Evolutionary conservation across 1,284 basidiomycete species (phyloP), one percentile per base, ranked within the genome.

Genomic region (Athelia sp.): DNA sequence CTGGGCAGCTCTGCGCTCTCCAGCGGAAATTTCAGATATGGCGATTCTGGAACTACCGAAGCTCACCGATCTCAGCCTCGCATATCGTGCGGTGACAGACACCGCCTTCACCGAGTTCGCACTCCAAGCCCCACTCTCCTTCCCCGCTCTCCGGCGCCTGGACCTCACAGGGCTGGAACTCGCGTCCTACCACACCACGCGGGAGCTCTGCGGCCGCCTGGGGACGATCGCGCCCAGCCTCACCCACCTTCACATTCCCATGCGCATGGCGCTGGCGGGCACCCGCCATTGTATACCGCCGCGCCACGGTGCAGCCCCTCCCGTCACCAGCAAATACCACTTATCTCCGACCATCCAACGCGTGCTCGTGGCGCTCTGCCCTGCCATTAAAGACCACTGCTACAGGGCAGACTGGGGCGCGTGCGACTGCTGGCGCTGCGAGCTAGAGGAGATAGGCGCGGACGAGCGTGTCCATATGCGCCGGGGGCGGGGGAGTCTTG

Each of bases 81-180:
- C 15, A n/a, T 40, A 40, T n/a, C 26, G 26, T 13, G 36, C 36
- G 15, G 8, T n/a, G 8, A 40, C 36, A 6, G 36, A 40, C 19
- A n/a, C 36, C 19, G 36, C 19, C 15, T 40, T 40, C 36, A 40
- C 6, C 15, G 15, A 40, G 15, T 40, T 17, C 19, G 19, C n/a
- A 4, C 67, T 67, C 56, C 59, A 61, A 1, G 51, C 62, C 2
- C 68, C 77, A 18, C 65, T 73, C 45, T 56, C 66, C 11, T 71
- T 74, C 63, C 70, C 76, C 4, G 54, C 58, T 10, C 63, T 75
- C 40, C 59, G 62, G 42, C 52, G 15, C 36, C 19, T 40, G 8
- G 36, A 40, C 19, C 15, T 40, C 36, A 8, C 36, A 4, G 36
- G 36, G 6, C 36, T 40, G 8, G n/a, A 40, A n/a, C 36, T 40